Percentiles rank a stretch among this genome's conserved stretches.
Conservation (phyloP, 1,139 yeast genomes). For the Geotrichum reessii region DNA sequence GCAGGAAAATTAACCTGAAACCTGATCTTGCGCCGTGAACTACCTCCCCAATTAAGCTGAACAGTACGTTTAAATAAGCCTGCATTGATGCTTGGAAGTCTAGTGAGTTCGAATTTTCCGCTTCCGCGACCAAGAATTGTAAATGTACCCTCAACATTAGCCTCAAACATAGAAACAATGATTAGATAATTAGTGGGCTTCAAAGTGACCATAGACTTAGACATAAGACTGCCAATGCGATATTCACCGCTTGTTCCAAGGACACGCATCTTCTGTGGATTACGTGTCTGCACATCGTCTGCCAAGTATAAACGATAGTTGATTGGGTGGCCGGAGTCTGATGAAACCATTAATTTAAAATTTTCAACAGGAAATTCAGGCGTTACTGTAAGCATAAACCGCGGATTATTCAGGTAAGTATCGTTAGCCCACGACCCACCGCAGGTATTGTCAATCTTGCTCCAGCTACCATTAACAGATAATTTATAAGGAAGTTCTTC, state of each 20-base stretch:
- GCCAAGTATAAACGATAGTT: constrained; percentile 35
- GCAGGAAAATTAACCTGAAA: constrained; percentile 16
- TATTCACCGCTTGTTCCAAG: constrained; percentile 37
- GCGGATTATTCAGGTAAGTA: constrained; percentile 58
- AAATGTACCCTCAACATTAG: constrained; percentile 27
- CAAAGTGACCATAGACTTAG: constrained; percentile 34
- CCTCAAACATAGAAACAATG: constrained; percentile 36
- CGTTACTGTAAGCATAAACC: constrained; percentile 40
- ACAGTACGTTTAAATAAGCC: constrained; percentile 25
- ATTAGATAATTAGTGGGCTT: constrained; percentile 38
- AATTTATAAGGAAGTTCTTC: constrained; percentile 27
- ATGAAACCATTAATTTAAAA: constrained; percentile 12
- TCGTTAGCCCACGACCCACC: constrained; percentile 58
- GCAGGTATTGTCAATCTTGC: constrained; percentile 31
- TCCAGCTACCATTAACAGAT: constrained; percentile 47
- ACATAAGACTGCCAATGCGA: constrained; percentile 28
- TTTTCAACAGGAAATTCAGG: not conserved
- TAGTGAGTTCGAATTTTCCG: constrained; percentile 22
- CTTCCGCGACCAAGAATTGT: constrained; percentile 19
- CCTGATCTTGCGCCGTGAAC: constrained; percentile 18
- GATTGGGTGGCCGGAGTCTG: constrained; percentile 28
- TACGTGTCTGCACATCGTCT: constrained; percentile 28
- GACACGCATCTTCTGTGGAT: constrained; percentile 32
- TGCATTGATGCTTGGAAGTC: constrained; percentile 24
- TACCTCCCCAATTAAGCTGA: constrained; percentile 23